Conservation (phyloP, 768 basidiomycete species). For the Cantharellus anzutake region DNA sequence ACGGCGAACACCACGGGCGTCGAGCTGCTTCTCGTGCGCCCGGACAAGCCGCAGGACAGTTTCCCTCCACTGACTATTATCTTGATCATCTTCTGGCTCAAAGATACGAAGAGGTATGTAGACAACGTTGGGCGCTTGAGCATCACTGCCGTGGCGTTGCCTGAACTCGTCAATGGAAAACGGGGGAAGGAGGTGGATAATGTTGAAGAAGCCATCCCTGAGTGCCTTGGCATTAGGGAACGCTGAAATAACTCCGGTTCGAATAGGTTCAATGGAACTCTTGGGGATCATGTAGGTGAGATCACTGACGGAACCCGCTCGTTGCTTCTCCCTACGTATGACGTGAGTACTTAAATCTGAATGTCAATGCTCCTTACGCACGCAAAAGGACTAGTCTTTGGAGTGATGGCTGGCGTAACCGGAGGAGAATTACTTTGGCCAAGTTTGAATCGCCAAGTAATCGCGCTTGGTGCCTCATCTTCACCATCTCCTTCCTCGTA, state of each 20-base stretch:
- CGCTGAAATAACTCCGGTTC: conserved; percentile 81
- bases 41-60: conserved; percentile 56
- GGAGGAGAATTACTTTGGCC: conserved; percentile 77
- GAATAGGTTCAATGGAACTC: conserved; percentile 72
- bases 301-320: conserved; percentile 90
- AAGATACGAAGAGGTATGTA: conserved; percentile 87
- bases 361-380: background rate
- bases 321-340: conserved; percentile 33
- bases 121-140: conserved; percentile 77
- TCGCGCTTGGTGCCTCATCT: conserved; percentile 56
- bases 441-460: conserved; percentile 93
- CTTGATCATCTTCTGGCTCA: conserved; percentile 55
- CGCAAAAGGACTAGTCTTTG: conserved; percentile 10
- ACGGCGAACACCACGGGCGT: conserved; percentile 70
- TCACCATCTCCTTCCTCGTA: conserved; percentile 87
- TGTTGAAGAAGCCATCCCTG: conserved; percentile 51
- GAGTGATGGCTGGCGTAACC: conserved; percentile 47
- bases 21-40: conserved; percentile 38
- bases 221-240: conserved; percentile 61
- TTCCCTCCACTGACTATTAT: conserved; percentile 59
- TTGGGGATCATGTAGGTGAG: conserved; percentile 80
- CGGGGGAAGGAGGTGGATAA: conserved; percentile 50
- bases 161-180: conserved; percentile 55
- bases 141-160: conserved; percentile 52
- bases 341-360: background rate